Base-by-base conservation (phyloP, 495 filamentous ascomycete species). In the Apiosordaria backusii region DNA sequence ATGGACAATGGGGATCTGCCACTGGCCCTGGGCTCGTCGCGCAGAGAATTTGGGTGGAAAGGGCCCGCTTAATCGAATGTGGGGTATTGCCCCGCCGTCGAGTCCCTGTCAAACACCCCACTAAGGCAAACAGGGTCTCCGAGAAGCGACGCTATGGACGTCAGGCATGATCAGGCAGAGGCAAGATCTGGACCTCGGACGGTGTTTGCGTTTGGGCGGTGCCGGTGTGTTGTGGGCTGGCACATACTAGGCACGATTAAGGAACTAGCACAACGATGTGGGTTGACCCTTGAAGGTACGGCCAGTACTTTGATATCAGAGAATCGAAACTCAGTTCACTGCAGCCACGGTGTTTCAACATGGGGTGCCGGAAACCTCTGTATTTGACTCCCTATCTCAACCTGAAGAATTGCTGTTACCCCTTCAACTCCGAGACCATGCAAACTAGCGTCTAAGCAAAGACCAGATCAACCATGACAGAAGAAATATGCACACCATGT, bases 11-110 rank as follows among this genome's bases (percentile, higher is more conserved):
- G 24, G 26, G 59, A 27, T 21, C 18, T 23, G 22, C 19, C 21
- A 61, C 61, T 62, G 21, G 55, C 22, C 61, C 40, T 27, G 68
- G 53, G 18, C 45, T 66, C 18, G 60, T 64, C 29, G 60, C 67
- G 67, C 64, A 66, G 68, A 70, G 64, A 69, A 67, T 70, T 67
- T 67, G 68, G 68, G 68, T 70, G 26, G 67, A 70, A 69, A 70
- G 61, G 60, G 7, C 68, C 68, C 68, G 68, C 63, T 61, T 61
- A 21, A 29, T 60, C 55, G 50, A 21, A 69, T 64, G 67, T 69
- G 67, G 67, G 67, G 67, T 25, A 54, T 18, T 65, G 68, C 62
- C 61, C 67, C 67, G 63, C 67, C 53, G 53, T 25, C 53, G 4
- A 55, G 52, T 23, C 52, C 52, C 52, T 55, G 52, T 55, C 9